These are phyloP conservation scores for Colletotrichum noveboracense DNA, from an alignment of 2,329 filamentous ascomycete species.

Conservation along the genomic window DNA sequence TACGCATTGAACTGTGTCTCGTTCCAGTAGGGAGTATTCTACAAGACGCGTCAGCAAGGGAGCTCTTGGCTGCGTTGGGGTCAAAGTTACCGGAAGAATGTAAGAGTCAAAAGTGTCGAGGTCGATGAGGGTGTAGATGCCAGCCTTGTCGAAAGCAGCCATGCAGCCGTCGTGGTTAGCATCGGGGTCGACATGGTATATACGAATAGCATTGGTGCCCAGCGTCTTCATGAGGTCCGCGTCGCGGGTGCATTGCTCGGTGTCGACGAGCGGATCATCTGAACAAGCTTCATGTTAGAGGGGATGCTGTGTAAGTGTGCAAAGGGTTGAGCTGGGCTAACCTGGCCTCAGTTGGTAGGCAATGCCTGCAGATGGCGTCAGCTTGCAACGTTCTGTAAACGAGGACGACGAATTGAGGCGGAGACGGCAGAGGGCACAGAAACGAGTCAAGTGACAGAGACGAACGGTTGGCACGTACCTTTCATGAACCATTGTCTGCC, in stretches of 20 bases:
- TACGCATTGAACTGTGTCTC: constrained; percentile 72
- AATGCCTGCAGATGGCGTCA: constrained; percentile 58
- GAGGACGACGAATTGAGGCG: background rate
- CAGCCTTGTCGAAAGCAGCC: constrained; percentile 76
- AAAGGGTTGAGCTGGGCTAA: constrained; percentile 26
- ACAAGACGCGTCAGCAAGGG: background rate
- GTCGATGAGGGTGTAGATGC: constrained; percentile 86
- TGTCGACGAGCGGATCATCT: constrained; percentile 78
- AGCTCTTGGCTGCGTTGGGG: background rate
- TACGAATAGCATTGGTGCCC: constrained; percentile 83
- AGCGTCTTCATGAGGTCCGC: constrained; percentile 78
- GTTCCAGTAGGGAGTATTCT: constrained; percentile 74
- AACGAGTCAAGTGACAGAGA: background rate
- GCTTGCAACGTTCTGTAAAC: background rate
- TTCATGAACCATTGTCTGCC: constrained; percentile 86
- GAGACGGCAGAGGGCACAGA: background rate
- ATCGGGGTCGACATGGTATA: constrained; percentile 82
- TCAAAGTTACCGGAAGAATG: constrained; percentile 61
- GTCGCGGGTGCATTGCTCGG: constrained; percentile 78
- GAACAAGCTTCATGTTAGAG: constrained; percentile 6
- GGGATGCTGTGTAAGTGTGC: background rate
- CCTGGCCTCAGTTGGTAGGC: constrained; percentile 67
- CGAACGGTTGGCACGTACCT: constrained; percentile 51
- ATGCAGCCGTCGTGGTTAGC: constrained; percentile 81
- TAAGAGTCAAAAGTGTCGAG: constrained; percentile 77